Evolutionary conservation across 106 monocot species (phyloP).

Genomic region (Acanthochlamys bracteata): DNA sequence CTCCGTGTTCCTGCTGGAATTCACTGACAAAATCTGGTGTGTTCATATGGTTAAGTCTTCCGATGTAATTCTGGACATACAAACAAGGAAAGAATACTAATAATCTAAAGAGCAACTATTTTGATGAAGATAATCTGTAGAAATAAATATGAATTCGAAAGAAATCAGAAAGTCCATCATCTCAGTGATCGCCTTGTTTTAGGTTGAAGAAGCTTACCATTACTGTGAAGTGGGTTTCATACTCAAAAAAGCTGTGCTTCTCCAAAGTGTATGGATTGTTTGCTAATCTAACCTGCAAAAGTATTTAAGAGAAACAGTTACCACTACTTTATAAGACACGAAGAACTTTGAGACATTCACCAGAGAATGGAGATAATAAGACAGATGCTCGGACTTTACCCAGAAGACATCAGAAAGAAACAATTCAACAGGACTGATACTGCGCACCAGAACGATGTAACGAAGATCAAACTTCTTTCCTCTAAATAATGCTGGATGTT

Average conservation of each 20-base stretch:
- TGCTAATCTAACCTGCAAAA: slow-evolving; percentile 73
- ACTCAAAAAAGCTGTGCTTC: slow-evolving; percentile 86
- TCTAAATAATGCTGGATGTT: slow-evolving; percentile 65
- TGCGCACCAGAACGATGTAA: slow-evolving; percentile 82
- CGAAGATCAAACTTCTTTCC: slow-evolving; percentile 96
- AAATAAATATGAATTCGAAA: too few relatives aligned
- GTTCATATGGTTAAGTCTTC: slow-evolving; percentile 83
- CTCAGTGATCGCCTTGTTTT: too few relatives aligned
- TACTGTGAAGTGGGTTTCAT: slow-evolving; percentile 99
- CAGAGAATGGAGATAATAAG: too few relatives aligned
- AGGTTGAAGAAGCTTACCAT: slow-evolving; percentile 50
- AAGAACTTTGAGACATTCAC: too few relatives aligned
- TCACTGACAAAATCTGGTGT: slow-evolving; percentile 71
- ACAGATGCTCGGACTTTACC: too few relatives aligned
- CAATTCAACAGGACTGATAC: slow-evolving; percentile 79
- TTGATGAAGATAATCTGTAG: too few relatives aligned
- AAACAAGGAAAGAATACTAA: neutral
- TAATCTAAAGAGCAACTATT: neutral
- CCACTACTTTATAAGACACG: too few relatives aligned
- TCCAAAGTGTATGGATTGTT: slow-evolving; percentile 84
- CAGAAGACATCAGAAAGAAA: slow-evolving; percentile 88
- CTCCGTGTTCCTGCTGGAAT: slow-evolving; percentile 94
- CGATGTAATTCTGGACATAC: slow-evolving; percentile 71
- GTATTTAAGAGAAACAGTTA: neutral
- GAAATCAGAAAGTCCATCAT: too few relatives aligned